Evolutionary conservation across 2,329 filamentous ascomycete species (phyloP).

Genomic region (Exophiala sp.): DNA sequence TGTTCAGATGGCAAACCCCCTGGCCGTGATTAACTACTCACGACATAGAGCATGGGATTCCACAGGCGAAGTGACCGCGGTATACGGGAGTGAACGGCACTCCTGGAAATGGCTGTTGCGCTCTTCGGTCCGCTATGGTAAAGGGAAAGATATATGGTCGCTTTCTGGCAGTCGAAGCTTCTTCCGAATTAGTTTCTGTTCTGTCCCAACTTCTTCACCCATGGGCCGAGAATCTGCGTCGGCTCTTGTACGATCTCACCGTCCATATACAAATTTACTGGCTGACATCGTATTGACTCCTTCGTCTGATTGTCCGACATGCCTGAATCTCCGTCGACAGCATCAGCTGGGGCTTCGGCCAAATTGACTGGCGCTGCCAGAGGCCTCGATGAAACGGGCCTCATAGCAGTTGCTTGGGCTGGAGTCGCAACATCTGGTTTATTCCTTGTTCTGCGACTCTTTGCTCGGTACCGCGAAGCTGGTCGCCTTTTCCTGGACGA

Average conservation of each 20-base stretch:
- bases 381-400: neutral
- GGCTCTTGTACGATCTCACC: neutral
- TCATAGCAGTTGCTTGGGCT: constrained; percentile 2
- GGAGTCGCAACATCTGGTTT: constrained; percentile 1
- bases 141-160: too few relatives aligned
- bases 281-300: too few relatives aligned
- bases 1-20: neutral
- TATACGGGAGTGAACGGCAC: neutral
- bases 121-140: too few relatives aligned
- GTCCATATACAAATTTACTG: neutral
- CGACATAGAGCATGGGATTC: too few relatives aligned
- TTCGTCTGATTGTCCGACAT: neutral
- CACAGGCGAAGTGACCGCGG: too few relatives aligned
- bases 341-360: neutral
- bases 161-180: too few relatives aligned
- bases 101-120: too few relatives aligned
- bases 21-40: too few relatives aligned
- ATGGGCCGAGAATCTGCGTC: too few relatives aligned
- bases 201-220: too few relatives aligned
- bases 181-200: too few relatives aligned
- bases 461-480: constrained; percentile 2
- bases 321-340: neutral
- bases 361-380: neutral
- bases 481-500: constrained; percentile 2
- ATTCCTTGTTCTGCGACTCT: constrained; percentile 1